These are phyloP conservation scores for Debaryomycetaceae sp. DNA, from an alignment of 1,139 yeast species.

Conservation along the genomic window DNA sequence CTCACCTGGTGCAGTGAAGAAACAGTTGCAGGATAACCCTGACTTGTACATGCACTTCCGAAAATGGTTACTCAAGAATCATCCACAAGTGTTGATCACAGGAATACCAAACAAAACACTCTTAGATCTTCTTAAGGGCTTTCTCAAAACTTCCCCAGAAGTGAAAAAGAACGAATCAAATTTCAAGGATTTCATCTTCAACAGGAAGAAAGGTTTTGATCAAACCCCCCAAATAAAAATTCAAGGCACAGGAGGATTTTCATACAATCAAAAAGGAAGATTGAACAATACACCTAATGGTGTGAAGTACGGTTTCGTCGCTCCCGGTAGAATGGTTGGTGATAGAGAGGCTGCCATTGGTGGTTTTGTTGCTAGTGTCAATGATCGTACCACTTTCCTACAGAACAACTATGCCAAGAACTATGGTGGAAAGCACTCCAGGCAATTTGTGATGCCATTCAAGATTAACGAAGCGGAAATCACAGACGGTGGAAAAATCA, in stretches of 20 bases:
- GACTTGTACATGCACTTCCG: slow-evolving; percentile 29
- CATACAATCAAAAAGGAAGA: slow-evolving; percentile 70
- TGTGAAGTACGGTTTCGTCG: slow-evolving; percentile 51
- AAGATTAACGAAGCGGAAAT: slow-evolving; percentile 40
- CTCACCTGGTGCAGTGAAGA: slow-evolving; percentile 23
- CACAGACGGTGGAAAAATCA: slow-evolving; percentile 34
- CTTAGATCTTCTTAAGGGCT: slow-evolving; percentile 24
- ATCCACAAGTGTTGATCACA: slow-evolving; percentile 31
- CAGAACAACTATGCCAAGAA: slow-evolving; percentile 41
- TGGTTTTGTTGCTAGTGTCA: slow-evolving; percentile 59
- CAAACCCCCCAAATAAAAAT: slow-evolving; percentile 19
- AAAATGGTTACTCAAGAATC: slow-evolving; percentile 30
- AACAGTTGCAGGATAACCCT: slow-evolving; percentile 30
- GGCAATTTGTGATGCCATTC: slow-evolving; percentile 46
- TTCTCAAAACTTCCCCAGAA: slow-evolving; percentile 18
- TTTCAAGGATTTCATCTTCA: slow-evolving; percentile 19
- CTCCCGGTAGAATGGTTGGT: slow-evolving; percentile 67
- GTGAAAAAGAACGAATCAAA: slow-evolving; percentile 18
- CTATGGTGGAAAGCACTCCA: slow-evolving; percentile 41
- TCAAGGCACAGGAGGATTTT: slow-evolving; percentile 71
- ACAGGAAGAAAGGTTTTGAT: slow-evolving; percentile 11
- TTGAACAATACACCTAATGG: slow-evolving; percentile 76
- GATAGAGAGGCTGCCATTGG: slow-evolving; percentile 63
- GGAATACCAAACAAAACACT: slow-evolving; percentile 14
- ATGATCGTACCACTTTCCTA: slow-evolving; percentile 36